Conservation (phyloP, 768 basidiomycete genomes). For the Lactarius deliciosus region DNA sequence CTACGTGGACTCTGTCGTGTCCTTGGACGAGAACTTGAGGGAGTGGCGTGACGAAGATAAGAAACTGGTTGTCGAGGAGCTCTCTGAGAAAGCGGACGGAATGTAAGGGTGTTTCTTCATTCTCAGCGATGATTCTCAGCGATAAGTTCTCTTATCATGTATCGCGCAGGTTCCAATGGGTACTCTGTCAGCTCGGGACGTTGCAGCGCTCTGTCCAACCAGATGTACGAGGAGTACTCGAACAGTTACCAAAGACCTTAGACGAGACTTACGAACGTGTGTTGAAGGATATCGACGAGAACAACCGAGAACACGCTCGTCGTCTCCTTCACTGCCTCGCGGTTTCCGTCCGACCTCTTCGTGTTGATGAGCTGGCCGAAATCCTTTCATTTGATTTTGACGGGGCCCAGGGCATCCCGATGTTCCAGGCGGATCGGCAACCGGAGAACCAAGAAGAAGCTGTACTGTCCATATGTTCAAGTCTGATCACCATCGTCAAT, state of each 20-base stretch:
- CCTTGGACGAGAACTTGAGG: background rate
- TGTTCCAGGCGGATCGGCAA: background rate
- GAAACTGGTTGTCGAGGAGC: background rate
- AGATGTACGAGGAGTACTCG: background rate
- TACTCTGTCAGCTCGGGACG: background rate
- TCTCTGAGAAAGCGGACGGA: background rate
- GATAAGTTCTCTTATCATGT: background rate
- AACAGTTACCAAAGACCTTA: background rate
- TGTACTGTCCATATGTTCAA: background rate
- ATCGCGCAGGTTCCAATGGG: background rate
- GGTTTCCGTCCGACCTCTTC: background rate
- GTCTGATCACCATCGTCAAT: background rate
- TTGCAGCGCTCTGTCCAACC: background rate
- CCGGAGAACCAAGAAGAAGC: background rate
- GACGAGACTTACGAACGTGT: background rate
- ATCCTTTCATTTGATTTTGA: slow-evolving; percentile 3
- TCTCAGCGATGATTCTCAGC: no score
- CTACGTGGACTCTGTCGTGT: slow-evolving; percentile 6
- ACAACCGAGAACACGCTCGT: background rate
- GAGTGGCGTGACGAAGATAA: background rate
- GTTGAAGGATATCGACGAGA: background rate
- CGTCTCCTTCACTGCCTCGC: slow-evolving; percentile 8
- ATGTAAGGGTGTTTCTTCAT: background rate
- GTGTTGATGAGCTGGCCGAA: slow-evolving; percentile 4
- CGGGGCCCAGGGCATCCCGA: background rate